Evolutionary conservation across 257 asterid species (phyloP).

Genomic region (Salvia rosmarinus): DNA sequence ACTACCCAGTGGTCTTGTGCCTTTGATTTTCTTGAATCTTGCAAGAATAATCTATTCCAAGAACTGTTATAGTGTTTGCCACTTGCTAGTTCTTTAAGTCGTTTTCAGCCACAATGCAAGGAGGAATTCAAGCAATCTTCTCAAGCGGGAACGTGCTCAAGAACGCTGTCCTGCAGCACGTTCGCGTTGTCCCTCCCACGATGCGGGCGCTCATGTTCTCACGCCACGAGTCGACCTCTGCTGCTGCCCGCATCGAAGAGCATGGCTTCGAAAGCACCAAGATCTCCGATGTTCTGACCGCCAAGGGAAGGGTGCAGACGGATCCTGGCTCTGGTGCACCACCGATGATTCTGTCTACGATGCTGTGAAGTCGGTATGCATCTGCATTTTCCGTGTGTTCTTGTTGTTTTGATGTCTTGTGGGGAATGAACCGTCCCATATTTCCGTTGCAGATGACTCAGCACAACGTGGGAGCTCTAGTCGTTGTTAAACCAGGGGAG

Average conservation of each 20-base stretch:
- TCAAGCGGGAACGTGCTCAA: constrained; percentile 67
- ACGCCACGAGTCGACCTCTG: constrained; percentile 70
- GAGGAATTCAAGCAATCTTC: constrained; percentile 73
- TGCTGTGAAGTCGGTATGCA: constrained; percentile 89
- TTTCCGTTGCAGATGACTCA: constrained; percentile 78
- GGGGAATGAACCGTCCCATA: background rate
- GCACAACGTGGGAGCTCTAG: constrained; percentile 98
- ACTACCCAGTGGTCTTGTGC: background rate
- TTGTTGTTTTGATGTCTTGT: background rate
- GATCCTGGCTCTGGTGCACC: constrained; percentile 99
- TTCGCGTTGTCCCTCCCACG: constrained; percentile 60
- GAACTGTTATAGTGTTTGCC: background rate
- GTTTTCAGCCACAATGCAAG: constrained; percentile 70
- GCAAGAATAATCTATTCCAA: background rate
- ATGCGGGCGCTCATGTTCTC: constrained; percentile 46
- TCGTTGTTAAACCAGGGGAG: constrained; percentile 91
- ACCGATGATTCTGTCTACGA: constrained; percentile 89
- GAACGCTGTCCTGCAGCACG: constrained; percentile 68
- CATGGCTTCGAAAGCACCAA: constrained; percentile 95
- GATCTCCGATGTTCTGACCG: constrained; percentile 67
- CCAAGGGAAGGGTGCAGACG: constrained; percentile 85
- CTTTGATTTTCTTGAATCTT: background rate
- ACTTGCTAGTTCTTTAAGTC: background rate
- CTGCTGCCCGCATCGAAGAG: constrained; percentile 88
- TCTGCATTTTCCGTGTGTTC: background rate